phyloP scores from a whole-genome alignment of 495 filamentous ascomycete species.

The Xylaria grammica region DNA sequence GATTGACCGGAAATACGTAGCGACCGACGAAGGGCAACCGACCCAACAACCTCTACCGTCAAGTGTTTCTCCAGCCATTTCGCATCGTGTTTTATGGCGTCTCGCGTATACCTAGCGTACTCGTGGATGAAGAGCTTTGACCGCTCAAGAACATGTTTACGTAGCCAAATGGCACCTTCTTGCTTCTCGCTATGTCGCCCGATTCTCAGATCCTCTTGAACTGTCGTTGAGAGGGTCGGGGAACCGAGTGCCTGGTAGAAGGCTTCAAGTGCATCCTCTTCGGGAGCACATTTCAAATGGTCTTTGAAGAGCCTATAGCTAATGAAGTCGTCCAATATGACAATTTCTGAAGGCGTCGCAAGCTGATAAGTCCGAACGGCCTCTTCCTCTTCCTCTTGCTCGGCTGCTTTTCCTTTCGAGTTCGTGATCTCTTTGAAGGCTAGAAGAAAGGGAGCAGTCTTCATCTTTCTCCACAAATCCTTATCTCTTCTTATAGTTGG shows the following conservation, averaged over 20 bases:
- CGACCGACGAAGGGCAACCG: constrained; percentile 73
- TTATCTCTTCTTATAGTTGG: constrained; percentile 75
- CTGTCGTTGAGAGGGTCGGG: constrained; percentile 59
- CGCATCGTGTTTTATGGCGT: constrained; percentile 77
- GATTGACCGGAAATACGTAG: constrained; percentile 69
- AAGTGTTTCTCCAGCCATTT: constrained; percentile 91
- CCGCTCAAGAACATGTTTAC: constrained; percentile 82
- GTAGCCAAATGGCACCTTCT: constrained; percentile 60
- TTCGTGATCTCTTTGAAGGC: constrained; percentile 75
- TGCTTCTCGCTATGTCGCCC: constrained; percentile 55
- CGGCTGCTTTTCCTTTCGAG: constrained; percentile 52
- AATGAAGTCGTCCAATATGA: constrained; percentile 85
- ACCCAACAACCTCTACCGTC: constrained; percentile 73
- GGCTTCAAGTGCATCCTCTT: constrained; percentile 82
- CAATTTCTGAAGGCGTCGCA: constrained; percentile 68
- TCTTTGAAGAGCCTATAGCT: constrained; percentile 84
- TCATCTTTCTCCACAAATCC: constrained; percentile 76
- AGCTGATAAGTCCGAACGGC: constrained; percentile 79
- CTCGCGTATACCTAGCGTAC: constrained; percentile 58
- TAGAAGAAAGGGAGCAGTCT: constrained; percentile 73
- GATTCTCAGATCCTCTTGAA: constrained; percentile 65
- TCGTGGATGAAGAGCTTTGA: constrained; percentile 87
- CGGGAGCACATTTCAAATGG: constrained; percentile 79
- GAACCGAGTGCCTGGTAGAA: constrained; percentile 77
- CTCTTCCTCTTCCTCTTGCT: constrained; percentile 69